Percentiles rank a stretch among this genome's conserved stretches.
These are phyloP conservation scores for Plenodomus tracheiphilus DNA, from an alignment of 2,329 filamentous ascomycete species.

Conservation along the genomic window DNA sequence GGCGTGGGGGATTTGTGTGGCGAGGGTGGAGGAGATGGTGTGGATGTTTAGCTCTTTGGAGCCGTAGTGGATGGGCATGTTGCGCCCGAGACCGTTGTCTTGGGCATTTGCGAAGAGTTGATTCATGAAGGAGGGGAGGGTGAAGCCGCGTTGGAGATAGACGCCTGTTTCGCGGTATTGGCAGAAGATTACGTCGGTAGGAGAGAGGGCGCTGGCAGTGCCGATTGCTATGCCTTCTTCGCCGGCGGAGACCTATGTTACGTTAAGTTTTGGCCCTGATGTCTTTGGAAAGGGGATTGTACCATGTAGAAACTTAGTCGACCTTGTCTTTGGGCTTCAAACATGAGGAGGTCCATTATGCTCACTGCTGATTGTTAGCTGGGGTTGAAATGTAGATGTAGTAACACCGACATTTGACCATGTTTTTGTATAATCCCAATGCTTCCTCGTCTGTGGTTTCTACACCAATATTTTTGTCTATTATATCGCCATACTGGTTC, in stretches of 20 bases:
- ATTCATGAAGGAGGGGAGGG: conserved; percentile 87
- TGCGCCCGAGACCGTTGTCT: conserved; percentile 79
- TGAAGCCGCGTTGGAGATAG: conserved; percentile 86
- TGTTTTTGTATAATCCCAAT: conserved; percentile 64
- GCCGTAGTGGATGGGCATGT: conserved; percentile 98
- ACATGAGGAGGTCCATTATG: conserved; percentile 97
- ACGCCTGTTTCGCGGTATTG: conserved; percentile 95
- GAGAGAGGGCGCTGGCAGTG: conserved; percentile 78
- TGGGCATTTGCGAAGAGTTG: conserved; percentile 88
- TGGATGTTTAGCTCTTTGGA: conserved; percentile 83
- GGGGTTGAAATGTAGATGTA: neutral
- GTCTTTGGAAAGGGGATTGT: too few relatives aligned
- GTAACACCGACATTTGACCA: conserved; percentile 57
- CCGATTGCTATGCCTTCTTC: conserved; percentile 95
- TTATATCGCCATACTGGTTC: conserved; percentile 81
- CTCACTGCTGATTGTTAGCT: conserved; percentile 53
- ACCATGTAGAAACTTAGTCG: conserved; percentile 94
- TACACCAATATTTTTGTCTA: conserved; percentile 71
- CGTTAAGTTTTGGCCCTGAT: neutral
- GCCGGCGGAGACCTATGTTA: conserved; percentile 68
- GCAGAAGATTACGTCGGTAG: conserved; percentile 86
- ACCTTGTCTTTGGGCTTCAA: conserved; percentile 95
- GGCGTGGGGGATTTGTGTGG: conserved; percentile 88
- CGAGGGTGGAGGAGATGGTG: conserved; percentile 82
- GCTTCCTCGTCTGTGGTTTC: conserved; percentile 68